These are phyloP conservation scores for Termitomyces sp. DNA, from an alignment of 768 basidiomycete genomes.

Conservation along the genomic window DNA sequence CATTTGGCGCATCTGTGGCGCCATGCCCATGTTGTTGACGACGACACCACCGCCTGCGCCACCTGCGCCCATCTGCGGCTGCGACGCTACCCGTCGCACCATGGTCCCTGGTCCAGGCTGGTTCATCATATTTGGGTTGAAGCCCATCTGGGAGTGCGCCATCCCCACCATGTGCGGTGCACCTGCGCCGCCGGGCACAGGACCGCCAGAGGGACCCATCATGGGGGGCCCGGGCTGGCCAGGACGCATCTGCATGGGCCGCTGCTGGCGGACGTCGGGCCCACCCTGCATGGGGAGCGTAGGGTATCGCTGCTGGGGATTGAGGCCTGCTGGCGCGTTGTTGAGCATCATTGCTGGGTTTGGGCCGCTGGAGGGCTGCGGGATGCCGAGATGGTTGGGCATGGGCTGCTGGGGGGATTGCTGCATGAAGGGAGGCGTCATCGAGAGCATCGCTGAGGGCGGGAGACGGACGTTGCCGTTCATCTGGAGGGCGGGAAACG, in stretches of 20 bases:
- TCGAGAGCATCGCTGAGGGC: slow-evolving; percentile 30
- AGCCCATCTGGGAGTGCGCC: slow-evolving; percentile 29
- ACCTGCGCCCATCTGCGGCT: slow-evolving; percentile 47
- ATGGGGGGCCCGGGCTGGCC: slow-evolving; percentile 25
- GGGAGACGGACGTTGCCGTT: slow-evolving; percentile 38
- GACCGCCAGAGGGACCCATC: slow-evolving; percentile 15
- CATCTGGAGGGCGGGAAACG: too few species aligned
- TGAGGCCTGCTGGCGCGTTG: too few species aligned
- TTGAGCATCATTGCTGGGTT: too few species aligned
- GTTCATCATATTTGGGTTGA: slow-evolving; percentile 41
- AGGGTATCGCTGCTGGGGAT: slow-evolving; percentile 34
- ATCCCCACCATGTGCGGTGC: slow-evolving; percentile 22
- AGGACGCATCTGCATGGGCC: slow-evolving; percentile 36
- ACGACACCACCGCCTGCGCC: slow-evolving; percentile 24
- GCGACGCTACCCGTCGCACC: slow-evolving; percentile 57
- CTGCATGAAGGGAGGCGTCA: too few species aligned
- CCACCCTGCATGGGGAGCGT: slow-evolving; percentile 29
- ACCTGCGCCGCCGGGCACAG: slow-evolving; percentile 7
- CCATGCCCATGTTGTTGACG: slow-evolving; percentile 22
- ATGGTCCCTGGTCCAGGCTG: slow-evolving; percentile 29
- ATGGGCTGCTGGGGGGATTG: too few species aligned
- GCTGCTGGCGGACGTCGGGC: slow-evolving; percentile 34
- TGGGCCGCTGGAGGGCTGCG: too few species aligned
- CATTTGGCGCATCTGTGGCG: slow-evolving; percentile 32
- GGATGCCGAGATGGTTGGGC: too few species aligned